Evolutionary conservation across 768 basidiomycete genomes (phyloP).

Genomic region (Lactifluus hygrophoroides): DNA sequence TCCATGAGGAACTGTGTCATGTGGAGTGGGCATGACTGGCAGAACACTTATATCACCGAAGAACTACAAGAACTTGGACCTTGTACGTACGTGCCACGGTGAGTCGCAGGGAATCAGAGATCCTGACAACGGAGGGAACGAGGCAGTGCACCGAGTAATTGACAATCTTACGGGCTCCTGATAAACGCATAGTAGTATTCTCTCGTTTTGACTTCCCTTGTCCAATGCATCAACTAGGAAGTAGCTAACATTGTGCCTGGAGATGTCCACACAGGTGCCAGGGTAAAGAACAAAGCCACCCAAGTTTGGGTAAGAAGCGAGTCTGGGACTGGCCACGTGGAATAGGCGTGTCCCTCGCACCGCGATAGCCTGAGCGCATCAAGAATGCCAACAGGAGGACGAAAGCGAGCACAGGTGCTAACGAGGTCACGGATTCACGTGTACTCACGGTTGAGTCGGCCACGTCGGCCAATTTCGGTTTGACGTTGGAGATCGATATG

Average conservation of each 20-base stretch:
- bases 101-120: neutral
- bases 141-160: neutral
- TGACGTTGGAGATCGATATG: too few species aligned
- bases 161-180: neutral
- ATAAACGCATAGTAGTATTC: too few species aligned
- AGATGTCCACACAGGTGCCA: neutral
- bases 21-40: neutral
- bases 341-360: neutral
- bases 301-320: neutral
- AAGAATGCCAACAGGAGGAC: neutral
- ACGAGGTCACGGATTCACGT: too few species aligned
- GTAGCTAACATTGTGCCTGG: constrained; percentile 9
- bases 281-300: neutral
- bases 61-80: neutral
- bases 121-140: neutral
- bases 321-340: neutral
- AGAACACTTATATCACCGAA: neutral
- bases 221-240: neutral
- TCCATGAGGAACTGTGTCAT: neutral
- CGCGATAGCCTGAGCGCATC: neutral
- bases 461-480: too few species aligned
- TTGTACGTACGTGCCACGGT: neutral
- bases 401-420: neutral
- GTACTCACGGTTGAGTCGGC: too few species aligned
- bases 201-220: neutral